Evolutionary conservation across 768 basidiomycete species (phyloP), one percentile per base, ranked within the genome.

Genomic region (Boletus sensibilis): DNA sequence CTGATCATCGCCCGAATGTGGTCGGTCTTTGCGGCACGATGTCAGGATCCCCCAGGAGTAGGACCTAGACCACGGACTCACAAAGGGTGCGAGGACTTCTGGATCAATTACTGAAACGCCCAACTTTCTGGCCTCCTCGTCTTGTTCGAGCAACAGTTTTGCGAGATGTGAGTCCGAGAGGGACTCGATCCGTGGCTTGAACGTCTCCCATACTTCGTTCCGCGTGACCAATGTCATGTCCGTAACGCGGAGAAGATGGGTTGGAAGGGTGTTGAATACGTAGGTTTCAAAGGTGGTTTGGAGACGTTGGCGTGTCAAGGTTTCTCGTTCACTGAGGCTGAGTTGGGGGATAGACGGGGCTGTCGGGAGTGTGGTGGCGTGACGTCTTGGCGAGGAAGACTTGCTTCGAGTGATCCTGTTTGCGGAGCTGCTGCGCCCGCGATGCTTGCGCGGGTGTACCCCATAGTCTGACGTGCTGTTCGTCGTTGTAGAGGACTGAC

Each of bases 241-340:
- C 2, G 55, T 31, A 27, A 64, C 27, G 29, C 67, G 64, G 18
- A 68, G 38, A 31, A 68, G 64, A 52, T 68, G 44, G 2, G 64
- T 67, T 7, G 67, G 64, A 18, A 68, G 54, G n/a, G 63, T 57
- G 39, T 63, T 68, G 55, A 63, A 64, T 38, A 68, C 54, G 27
- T 68, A 62, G 9, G 58, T 54, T n/a, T 67, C 67, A 56, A 67
- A 68, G 18, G 61, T 60, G 40, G 52, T 53, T 33, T 55, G 52
- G 14, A 67, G 58, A 41, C 63, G 60, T 23, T 66, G 63, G 20
- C 66, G 66, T 25, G 38, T 55, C 35, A 68, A 23, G 11, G 55
- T 29, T 51, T 63, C 63, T n/a, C 60, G 63, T 31, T 67, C 66
- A 3, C 43, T 46, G 47, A 67, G 66, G 40, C 41, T 67, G 18